A percentile compares a stretch with the other conserved stretches of the same genome.
Evolutionary conservation across 2,329 filamentous ascomycete species (phyloP).

Genomic region (Stemphylium lycopersici): DNA sequence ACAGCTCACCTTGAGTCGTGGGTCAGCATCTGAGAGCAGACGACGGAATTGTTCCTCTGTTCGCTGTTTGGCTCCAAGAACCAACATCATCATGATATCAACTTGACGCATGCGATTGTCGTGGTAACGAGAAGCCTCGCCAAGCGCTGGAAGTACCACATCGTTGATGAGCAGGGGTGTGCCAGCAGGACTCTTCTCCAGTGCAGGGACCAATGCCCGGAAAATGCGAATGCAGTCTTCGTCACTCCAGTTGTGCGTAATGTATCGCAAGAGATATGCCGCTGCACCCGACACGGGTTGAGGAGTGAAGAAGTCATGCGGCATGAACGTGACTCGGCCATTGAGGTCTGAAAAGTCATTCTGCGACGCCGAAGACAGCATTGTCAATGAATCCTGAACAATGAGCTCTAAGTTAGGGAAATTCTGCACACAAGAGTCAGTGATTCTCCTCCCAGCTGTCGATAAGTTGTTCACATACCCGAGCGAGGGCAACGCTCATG

Average conservation of each 20-base stretch:
- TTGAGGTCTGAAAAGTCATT: conserved; percentile 19
- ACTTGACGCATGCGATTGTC: conserved; percentile 38
- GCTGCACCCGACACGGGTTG: conserved; percentile 33
- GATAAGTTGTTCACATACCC: conserved; percentile 19
- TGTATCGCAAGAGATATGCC: conserved; percentile 49
- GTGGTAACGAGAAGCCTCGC: conserved; percentile 20
- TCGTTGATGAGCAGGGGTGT: conserved; percentile 46
- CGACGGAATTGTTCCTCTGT: conserved; percentile 20
- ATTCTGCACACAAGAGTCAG: conserved; percentile 6
- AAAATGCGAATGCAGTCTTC: conserved; percentile 47
- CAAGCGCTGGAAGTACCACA: conserved; percentile 35
- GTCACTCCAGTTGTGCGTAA: conserved; percentile 53
- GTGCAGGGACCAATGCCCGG: conserved; percentile 39
- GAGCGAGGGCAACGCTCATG: conserved; percentile 24
- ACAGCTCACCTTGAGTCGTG: conserved; percentile 16
- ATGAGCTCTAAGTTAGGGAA: conserved; percentile 24
- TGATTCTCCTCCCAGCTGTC: background rate
- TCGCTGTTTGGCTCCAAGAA: conserved; percentile 30
- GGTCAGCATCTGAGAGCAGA: conserved; percentile 19
- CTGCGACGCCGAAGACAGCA: conserved; percentile 16
- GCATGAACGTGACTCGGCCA: conserved; percentile 26
- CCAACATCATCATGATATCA: conserved; percentile 41
- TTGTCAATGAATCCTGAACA: conserved; percentile 25
- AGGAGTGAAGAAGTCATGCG: conserved; percentile 29
- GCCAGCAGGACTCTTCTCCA: conserved; percentile 33